These are phyloP conservation scores for Penicillium occitanis DNA, from an alignment of 2,329 filamentous ascomycete species.

Conservation along the genomic window DNA sequence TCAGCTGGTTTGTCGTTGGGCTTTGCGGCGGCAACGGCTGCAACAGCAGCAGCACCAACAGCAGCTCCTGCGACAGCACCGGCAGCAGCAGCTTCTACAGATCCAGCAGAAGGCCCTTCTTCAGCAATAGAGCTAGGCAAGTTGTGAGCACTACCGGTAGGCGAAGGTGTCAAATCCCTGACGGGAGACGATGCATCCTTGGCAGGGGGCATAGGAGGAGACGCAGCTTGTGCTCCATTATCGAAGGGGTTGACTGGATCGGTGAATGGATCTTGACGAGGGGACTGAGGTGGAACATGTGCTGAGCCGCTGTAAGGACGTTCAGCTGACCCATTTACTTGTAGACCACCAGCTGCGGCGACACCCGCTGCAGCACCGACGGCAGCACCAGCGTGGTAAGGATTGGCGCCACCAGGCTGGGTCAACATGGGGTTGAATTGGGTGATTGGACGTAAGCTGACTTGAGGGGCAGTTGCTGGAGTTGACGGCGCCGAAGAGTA, in stretches of 20 bases:
- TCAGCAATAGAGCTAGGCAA: background rate
- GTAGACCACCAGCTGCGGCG: conserved; percentile 27
- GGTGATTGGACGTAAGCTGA: conserved; percentile 81
- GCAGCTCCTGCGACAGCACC: conserved; percentile 44
- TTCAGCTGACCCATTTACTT: conserved; percentile 28
- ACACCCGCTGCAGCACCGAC: conserved; percentile 4
- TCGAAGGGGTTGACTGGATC: conserved; percentile 71
- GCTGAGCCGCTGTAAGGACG: conserved; percentile 27
- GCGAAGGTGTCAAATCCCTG: conserved; percentile 39
- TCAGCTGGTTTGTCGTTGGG: conserved; percentile 26
- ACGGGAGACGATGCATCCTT: conserved; percentile 34
- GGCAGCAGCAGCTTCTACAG: conserved; percentile 15
- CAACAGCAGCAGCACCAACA: conserved; percentile 40
- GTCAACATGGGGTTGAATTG: conserved; percentile 73
- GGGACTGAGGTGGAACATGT: conserved; percentile 42
- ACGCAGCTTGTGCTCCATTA: conserved; percentile 54
- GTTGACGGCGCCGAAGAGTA: conserved; percentile 40
- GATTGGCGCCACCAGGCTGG: conserved; percentile 34
- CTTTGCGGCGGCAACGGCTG: conserved; percentile 28
- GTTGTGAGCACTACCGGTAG: conserved; percentile 13
- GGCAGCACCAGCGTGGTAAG: conserved; percentile 26
- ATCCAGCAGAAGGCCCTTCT: background rate
- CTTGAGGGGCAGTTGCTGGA: conserved; percentile 60
- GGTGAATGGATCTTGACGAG: conserved; percentile 46
- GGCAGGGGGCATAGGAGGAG: conserved; percentile 25